Evolutionary conservation across 2,329 filamentous ascomycete species (phyloP), one percentile per base, ranked within the genome.

Genomic region (Scolecobasidium constrictum): DNA sequence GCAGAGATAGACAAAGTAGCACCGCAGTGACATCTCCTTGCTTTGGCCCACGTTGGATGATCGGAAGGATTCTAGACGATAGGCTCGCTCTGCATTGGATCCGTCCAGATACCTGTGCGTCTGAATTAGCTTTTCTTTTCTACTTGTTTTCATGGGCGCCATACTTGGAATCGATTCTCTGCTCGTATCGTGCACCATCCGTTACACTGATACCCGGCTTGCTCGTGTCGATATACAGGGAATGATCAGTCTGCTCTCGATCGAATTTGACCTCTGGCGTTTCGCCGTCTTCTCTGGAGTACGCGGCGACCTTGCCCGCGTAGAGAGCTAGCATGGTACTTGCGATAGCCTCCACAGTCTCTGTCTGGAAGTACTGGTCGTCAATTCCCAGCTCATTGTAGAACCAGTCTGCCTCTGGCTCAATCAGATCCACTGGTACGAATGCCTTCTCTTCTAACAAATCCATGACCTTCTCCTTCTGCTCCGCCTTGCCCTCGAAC

Each of bases 1-100:
- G 64, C 90, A 94, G 64, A 94, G 86, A 71, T 98, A 98, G 52
- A 98, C 87, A 60, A 98, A 98, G 70, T 98, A 98, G 71, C 92
- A 98, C 48, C 92, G 83, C 44, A 98, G 72, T 43, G 90, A 86
- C 45, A 90, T 80, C 56, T 87, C 82, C 44, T 82, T 80, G 48
- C 83, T 88, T 13, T 31, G 18, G n/a, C 26, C 26, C 26, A n/a
- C n/a, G 26, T 31, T 31, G 3, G 84, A 81, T 3, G 92, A 95
- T 48, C 92, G 81, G 77, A 98, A 98, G 17, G 90, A 95, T 72
- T 98, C 92, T 23, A 98, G 86, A 41, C 92, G 85, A 70, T 93
- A 98, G 53, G 78, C 78, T 60, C 82, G 81, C 54, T 72, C 72
- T 19, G 76, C 64, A 42, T 68, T 81, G 28, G 79, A 81, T 56